These are phyloP conservation scores for Neocallimastix lanati DNA, from an alignment of 192 early-diverging fungal species.

Conservation along the genomic window DNA sequence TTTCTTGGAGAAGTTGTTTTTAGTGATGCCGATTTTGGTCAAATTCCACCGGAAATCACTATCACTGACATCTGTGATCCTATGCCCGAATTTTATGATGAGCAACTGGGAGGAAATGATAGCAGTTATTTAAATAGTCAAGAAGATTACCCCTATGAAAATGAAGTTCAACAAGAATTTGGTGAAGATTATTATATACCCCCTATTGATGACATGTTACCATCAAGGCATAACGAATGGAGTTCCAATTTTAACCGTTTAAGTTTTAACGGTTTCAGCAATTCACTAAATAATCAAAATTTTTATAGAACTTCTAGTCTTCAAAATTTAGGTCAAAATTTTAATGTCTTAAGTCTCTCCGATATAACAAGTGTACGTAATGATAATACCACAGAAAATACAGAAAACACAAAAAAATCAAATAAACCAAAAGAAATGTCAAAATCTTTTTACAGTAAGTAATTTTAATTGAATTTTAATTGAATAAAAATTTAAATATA, in stretches of 20 bases:
- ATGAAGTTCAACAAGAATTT: not conserved
- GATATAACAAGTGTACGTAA: not conserved
- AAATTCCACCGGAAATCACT: conserved; percentile 44
- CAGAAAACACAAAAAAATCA: too few species aligned
- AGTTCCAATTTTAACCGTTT: conserved; percentile 8
- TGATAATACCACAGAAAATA: not conserved
- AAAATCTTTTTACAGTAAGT: too few species aligned
- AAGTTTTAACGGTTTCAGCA: not conserved
- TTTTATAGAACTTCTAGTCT: not conserved
- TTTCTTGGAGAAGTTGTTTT: conserved; percentile 55
- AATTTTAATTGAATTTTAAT: too few species aligned
- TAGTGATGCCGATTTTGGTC: conserved; percentile 46
- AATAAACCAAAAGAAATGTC: too few species aligned
- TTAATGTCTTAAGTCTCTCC: not conserved
- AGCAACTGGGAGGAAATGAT: not conserved
- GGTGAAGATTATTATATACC: not conserved
- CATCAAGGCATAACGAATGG: not conserved
- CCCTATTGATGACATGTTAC: not conserved
- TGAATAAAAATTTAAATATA: too few species aligned
- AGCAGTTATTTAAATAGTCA: conserved; percentile 1
- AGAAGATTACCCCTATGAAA: not conserved
- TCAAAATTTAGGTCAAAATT: not conserved
- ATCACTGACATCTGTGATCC: conserved; percentile 56
- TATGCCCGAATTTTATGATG: conserved; percentile 50
- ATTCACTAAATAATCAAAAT: not conserved